Evolutionary conservation across 2,329 filamentous ascomycete species (phyloP).

Genomic region (Camptophora hylomeconis): DNA sequence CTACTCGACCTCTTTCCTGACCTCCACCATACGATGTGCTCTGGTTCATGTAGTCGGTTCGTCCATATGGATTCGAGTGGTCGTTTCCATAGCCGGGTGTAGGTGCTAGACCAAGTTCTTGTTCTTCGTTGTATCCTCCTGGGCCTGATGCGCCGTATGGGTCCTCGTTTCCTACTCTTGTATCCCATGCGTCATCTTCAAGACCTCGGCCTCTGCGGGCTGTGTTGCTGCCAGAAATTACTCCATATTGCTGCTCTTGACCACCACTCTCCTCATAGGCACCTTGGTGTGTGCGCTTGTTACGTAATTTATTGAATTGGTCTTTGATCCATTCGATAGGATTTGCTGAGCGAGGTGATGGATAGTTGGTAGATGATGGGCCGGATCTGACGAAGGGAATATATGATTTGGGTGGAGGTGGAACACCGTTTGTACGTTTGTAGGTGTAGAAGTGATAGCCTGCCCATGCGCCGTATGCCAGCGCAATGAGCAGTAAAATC

Average conservation of each 20-base stretch:
- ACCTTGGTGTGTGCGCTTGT: constrained; percentile 53
- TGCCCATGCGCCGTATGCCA: constrained; percentile 51
- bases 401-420: constrained; percentile 44
- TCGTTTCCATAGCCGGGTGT: constrained; percentile 22
- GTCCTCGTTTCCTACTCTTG: constrained; percentile 56
- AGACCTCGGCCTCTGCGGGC: constrained; percentile 44
- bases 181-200: constrained; percentile 80
- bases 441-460: constrained; percentile 59
- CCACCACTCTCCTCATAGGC: constrained; percentile 52
- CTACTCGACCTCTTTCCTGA: constrained; percentile 27
- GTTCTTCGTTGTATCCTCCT: constrained; percentile 57
- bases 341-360: constrained; percentile 45
- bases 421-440: constrained; percentile 61
- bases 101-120: constrained; percentile 49
- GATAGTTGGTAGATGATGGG: constrained; percentile 29
- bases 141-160: constrained; percentile 36
- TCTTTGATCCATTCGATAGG: constrained; percentile 61
- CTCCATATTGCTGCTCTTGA: constrained; percentile 20
- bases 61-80: constrained; percentile 27
- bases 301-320: constrained; percentile 50
- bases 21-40: constrained; percentile 23
- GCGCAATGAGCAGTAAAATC: constrained; percentile 48
- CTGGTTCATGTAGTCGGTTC: constrained; percentile 25
- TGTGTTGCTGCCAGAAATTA: constrained; percentile 22
- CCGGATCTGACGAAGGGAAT: constrained; percentile 52